Evolutionary conservation across 2,329 filamentous ascomycete species (phyloP).

Genomic region (Coniochaeta sp.): DNA sequence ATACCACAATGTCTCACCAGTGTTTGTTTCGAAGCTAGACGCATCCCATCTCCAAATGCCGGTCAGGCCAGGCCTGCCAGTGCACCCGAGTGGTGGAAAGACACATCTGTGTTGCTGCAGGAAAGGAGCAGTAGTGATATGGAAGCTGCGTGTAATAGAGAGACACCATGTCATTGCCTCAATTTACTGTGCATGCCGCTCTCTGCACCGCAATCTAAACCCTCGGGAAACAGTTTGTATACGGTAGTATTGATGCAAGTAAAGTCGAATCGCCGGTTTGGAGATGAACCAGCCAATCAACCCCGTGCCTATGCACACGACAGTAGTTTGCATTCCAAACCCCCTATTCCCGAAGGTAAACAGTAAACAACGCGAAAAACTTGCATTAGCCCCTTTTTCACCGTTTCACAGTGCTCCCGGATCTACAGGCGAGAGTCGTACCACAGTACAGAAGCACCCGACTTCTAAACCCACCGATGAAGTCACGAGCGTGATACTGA

Average conservation of each 20-base stretch:
- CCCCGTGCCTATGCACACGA: too few species aligned
- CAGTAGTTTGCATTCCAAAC: background rate
- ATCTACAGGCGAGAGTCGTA: background rate
- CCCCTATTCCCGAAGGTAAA: background rate
- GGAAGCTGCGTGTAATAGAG: background rate
- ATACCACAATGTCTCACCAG: background rate
- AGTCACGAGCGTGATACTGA: background rate
- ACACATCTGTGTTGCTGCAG: too few species aligned
- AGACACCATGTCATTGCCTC: background rate
- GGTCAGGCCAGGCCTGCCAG: too few species aligned
- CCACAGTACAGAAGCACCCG: background rate
- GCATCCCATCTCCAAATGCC: background rate
- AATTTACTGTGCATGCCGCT: background rate
- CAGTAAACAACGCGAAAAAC: background rate
- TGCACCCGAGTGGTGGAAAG: too few species aligned
- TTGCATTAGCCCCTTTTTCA: background rate
- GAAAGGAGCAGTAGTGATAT: too few species aligned
- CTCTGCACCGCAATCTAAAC: background rate
- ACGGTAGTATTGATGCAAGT: background rate
- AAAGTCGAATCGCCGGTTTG: background rate
- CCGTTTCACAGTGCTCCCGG: background rate
- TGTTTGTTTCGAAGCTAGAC: background rate
- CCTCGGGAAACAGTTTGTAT: background rate
- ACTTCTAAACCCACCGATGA: background rate
- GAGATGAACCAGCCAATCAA: background rate